A percentile compares a stretch with the other conserved stretches of the same genome.
Evolutionary conservation across 2,329 filamentous ascomycete species (phyloP).

Genomic region (Rutstroemia sp.): DNA sequence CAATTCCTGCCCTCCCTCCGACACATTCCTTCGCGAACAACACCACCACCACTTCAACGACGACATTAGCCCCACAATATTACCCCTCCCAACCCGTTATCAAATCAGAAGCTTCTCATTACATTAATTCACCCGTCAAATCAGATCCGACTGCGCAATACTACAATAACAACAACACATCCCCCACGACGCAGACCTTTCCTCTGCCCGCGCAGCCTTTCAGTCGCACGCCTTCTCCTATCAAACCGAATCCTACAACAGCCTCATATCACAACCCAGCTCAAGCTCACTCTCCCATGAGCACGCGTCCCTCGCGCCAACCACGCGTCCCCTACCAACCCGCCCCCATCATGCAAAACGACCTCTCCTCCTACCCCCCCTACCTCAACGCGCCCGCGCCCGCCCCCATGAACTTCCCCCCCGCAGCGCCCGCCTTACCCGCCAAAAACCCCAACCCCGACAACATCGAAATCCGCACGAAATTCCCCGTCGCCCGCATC

Average conservation of each 20-base stretch:
- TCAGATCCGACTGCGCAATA: not conserved
- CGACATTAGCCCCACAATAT: not conserved
- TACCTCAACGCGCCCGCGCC: not conserved
- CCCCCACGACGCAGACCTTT: not conserved
- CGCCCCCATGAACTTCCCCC: not conserved
- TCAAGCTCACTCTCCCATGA: not conserved
- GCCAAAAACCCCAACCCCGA: conserved; percentile 38
- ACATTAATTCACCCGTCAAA: not conserved
- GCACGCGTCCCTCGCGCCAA: conserved; percentile 1
- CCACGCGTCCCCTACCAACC: not conserved
- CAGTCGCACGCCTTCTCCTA: not conserved
- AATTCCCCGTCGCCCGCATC: conserved; percentile 94
- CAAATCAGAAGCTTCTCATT: conserved; percentile 9
- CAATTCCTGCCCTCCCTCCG: conserved; percentile 24
- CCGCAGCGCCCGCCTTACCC: conserved; percentile 33
- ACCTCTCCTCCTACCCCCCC: not conserved
- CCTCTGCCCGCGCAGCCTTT: not conserved
- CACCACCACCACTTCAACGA: conserved; percentile 7
- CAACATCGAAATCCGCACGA: conserved; percentile 73
- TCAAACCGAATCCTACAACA: not conserved
- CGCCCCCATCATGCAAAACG: not conserved
- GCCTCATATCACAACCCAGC: not conserved
- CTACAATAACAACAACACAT: not conserved
- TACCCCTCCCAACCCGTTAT: conserved; percentile 9
- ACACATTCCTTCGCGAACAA: conserved; percentile 17